These are phyloP conservation scores for Xylariaceae sp. DNA, from an alignment of 2,329 filamentous ascomycete species.

Conservation along the genomic window DNA sequence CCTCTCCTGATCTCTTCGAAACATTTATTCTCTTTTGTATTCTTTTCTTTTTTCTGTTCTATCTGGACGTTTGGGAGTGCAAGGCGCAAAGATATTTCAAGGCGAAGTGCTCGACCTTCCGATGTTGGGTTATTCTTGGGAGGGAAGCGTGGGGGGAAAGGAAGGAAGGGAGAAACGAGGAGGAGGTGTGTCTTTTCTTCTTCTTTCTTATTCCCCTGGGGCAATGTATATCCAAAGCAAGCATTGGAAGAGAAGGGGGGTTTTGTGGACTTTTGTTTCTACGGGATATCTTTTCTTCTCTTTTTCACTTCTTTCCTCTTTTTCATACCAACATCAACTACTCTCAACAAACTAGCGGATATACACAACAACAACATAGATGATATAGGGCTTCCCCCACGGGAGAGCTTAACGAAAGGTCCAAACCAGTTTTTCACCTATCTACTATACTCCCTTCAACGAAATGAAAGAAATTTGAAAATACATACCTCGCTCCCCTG, in stretches of 20 bases:
- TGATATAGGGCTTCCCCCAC: slow-evolving; percentile 16
- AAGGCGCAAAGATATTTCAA: slow-evolving; percentile 19
- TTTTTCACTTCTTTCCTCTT: no score
- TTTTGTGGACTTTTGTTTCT: slow-evolving; percentile 1
- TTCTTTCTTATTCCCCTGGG: slow-evolving; percentile 6
- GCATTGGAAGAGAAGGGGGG: slow-evolving; percentile 2
- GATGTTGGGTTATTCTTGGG: slow-evolving; percentile 12
- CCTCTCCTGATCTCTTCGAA: no score
- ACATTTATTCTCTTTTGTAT: not conserved
- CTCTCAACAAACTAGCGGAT: not conserved
- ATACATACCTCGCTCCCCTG: no score
- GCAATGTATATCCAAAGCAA: slow-evolving; percentile 15
- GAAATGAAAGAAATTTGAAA: no score
- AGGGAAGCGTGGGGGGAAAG: not conserved
- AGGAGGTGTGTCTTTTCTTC: not conserved
- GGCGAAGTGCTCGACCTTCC: slow-evolving; percentile 30
- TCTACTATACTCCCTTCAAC: no score
- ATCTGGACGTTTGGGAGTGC: slow-evolving; percentile 17
- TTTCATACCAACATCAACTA: no score
- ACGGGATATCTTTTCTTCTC: not conserved
- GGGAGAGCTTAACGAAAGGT: slow-evolving; percentile 7
- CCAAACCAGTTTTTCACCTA: not conserved
- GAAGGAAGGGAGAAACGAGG: no score
- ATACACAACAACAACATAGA: slow-evolving; percentile 14
- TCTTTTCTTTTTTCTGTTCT: not conserved